Conservation (phyloP, 2,329 filamentous ascomycete genomes). For the Exophiala oligosperma region DNA sequence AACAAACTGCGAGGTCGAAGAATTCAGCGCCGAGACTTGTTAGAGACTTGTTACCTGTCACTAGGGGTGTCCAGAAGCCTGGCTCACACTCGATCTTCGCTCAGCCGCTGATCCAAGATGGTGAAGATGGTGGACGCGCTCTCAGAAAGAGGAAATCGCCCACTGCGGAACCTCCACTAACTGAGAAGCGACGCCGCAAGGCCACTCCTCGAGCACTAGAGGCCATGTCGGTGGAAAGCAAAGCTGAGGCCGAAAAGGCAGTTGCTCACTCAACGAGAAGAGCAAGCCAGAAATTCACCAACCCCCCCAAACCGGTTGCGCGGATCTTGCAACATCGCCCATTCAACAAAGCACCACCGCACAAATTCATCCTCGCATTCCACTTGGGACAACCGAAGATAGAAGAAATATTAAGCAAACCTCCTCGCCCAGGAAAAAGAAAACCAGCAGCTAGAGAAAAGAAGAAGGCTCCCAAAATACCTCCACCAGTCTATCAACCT, state of each 20-base stretch:
- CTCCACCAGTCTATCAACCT: conserved; percentile 49
- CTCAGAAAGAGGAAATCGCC: conserved; percentile 84
- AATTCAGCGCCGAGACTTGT: conserved; percentile 66
- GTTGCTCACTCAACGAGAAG: conserved; percentile 36
- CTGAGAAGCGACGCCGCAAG: conserved; percentile 26
- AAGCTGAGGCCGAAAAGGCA: conserved; percentile 15
- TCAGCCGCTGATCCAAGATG: conserved; percentile 29
- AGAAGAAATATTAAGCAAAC: conserved; percentile 59
- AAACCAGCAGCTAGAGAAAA: conserved; percentile 40
- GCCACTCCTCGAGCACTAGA: conserved; percentile 25
- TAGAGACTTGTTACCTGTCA: conserved; percentile 70
- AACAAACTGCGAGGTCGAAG: conserved; percentile 46
- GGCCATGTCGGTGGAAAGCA: conserved; percentile 13
- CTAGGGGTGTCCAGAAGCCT: conserved; percentile 63
- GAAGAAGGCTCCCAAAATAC: conserved; percentile 38
- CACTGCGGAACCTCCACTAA: conserved; percentile 52
- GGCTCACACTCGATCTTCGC: conserved; percentile 73
- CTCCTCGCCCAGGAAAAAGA: conserved; percentile 60
- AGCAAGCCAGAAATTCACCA: conserved; percentile 39
- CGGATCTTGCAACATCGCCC: conserved; percentile 30
- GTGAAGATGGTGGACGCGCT: conserved; percentile 68
- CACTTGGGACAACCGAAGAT: conserved; percentile 60
- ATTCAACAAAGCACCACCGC: conserved; percentile 35
- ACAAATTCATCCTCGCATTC: conserved; percentile 59
- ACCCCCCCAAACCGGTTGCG: conserved; percentile 22